Percentiles rank a stretch among this genome's conserved stretches.
phyloP scores from a whole-genome alignment of 2,329 filamentous ascomycete species.

The Decorospora gaudefroyi region DNA sequence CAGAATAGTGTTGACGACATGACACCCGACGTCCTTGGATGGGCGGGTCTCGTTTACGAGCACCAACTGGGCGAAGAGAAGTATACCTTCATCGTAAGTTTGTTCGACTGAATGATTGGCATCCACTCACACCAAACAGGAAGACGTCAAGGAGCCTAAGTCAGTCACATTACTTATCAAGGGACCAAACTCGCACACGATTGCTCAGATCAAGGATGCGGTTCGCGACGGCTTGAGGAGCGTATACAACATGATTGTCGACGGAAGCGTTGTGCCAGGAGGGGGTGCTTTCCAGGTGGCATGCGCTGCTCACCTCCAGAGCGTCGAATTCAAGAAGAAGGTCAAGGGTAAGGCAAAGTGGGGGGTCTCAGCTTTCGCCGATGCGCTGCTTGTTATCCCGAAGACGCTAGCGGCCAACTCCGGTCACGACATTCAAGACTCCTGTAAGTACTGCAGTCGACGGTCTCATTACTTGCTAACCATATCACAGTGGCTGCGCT shows the following conservation, averaged over 20 bases:
- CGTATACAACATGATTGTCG: constrained; percentile 99
- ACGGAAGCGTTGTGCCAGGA: constrained; percentile 90
- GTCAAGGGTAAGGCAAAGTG: constrained; percentile 98
- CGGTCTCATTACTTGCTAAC: constrained; percentile 19
- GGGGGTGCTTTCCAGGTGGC: constrained; percentile 96
- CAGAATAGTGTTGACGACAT: constrained; percentile 98
- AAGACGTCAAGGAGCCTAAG: constrained; percentile 98
- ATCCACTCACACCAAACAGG: constrained; percentile 49
- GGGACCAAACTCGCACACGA: constrained; percentile 95
- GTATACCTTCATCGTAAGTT: constrained; percentile 79
- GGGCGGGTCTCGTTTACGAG: constrained; percentile 96
- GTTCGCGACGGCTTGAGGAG: constrained; percentile 92
- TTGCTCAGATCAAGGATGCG: constrained; percentile 93
- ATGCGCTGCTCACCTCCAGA: constrained; percentile 82
- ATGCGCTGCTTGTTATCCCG: constrained; percentile 91
- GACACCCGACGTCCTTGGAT: constrained; percentile 83
- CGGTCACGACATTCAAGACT: constrained; percentile 95
- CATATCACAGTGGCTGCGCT: constrained; percentile 71
- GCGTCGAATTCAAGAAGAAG: constrained; percentile 81
- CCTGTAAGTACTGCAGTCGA: constrained; percentile 64
- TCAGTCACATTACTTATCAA: constrained; percentile 98
- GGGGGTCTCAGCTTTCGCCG: constrained; percentile 92
- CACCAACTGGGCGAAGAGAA: constrained; percentile 98
- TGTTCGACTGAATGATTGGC: background rate
- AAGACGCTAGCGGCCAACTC: constrained; percentile 97